Conservation (phyloP, 805 yeast species). For the Pichia scutulata region DNA sequence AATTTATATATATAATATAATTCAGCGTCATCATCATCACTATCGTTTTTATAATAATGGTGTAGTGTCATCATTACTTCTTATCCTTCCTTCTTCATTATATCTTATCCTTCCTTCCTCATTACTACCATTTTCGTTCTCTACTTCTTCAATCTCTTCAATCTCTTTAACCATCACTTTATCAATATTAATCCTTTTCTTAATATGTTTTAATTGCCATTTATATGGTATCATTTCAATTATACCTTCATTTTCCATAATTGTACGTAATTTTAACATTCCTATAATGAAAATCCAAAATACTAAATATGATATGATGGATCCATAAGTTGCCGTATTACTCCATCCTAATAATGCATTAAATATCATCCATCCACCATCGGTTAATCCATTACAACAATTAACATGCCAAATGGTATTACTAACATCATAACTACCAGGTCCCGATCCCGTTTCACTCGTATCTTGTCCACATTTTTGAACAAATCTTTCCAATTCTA, state of each 20-base stretch:
- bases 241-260: constrained; percentile 51
- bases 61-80: background rate
- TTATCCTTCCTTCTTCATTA: background rate
- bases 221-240: constrained; percentile 54
- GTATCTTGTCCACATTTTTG: constrained; percentile 77
- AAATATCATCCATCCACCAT: constrained; percentile 86
- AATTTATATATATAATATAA: background rate
- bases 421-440: constrained; percentile 80
- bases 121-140: background rate
- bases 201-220: constrained; percentile 51
- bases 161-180: constrained; percentile 21
- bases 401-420: constrained; percentile 89
- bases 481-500: constrained; percentile 73
- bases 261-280: constrained; percentile 33
- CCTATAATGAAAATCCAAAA: constrained; percentile 59
- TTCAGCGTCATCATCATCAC: too few relatives aligned
- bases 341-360: constrained; percentile 93
- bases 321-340: constrained; percentile 85
- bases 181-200: constrained; percentile 29
- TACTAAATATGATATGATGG: constrained; percentile 60
- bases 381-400: constrained; percentile 89
- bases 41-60: background rate
- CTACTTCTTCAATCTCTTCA: constrained; percentile 11
- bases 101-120: too few relatives aligned
- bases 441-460: constrained; percentile 85